Base-by-base conservation (phyloP, 768 basidiomycete species). In the Russula lepida region DNA sequence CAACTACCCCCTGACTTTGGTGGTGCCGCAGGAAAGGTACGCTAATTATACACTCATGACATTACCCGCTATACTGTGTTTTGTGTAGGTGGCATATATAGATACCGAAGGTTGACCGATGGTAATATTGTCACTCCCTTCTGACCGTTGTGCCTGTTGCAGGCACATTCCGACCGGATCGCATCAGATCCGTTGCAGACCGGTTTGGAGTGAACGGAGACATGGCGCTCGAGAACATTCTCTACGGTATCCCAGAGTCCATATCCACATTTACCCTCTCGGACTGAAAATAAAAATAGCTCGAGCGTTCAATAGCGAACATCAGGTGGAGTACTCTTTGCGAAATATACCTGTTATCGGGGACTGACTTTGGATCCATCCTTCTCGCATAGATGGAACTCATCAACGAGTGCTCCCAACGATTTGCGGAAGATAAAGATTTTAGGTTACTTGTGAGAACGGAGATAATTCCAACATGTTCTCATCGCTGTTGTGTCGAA, bases 141-240 rank as follows among this genome's bases (percentile, higher is more conserved):
- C 28, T 48, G 35, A 49, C 53, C 32, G 6, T 30, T 28, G 21
- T 51, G 27, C 57, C 6, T 50, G n/a, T 35, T 41, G 6, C 35
- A 88, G 90, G 91, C n/a, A 92, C 92, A 3, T 97, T 97, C 74
- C 87, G 95, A 35, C 95, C 95, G 3, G 94, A 98, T 70, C 85
- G 95, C 60, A 89, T 98, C 68, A 81, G 82, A 44, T 83, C 90
- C 27, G 91, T 98, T 64, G 93, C 95, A 21, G 92, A 95, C 51
- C 81, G 93, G 23, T 97, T 95, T 69, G 92, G 92, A 12, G 91
- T 98, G n/a, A 89, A 94, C 65, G 86, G 86, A 6, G 85, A 81
- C 57, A 84, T 89, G 82, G 89, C 86, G 1, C 74, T 94, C 27
- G 92, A 94, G 70, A 95, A 95, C 69, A 87, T 93, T 58, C 81